A percentile compares a stretch with the other conserved stretches of the same genome.
phyloP scores from a whole-genome alignment of 192 early-diverging fungal species.

The Podila epigama region DNA sequence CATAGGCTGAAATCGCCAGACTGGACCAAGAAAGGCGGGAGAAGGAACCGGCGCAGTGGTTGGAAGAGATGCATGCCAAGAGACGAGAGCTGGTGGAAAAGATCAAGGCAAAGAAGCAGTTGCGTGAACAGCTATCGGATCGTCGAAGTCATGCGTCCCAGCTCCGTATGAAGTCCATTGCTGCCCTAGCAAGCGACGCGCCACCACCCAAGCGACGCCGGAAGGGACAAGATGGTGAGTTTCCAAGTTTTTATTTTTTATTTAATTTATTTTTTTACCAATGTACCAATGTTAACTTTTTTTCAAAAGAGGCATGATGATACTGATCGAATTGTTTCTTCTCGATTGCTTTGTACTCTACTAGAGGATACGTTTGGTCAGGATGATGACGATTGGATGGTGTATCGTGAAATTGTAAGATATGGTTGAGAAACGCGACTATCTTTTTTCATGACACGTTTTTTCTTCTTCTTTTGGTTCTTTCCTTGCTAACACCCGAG shows the following conservation, averaged over 20 bases:
- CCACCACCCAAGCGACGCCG: constrained; percentile 61
- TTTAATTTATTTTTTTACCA: too few species aligned
- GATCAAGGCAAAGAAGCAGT: constrained; percentile 73
- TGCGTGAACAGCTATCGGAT: constrained; percentile 83
- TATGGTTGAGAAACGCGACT: background rate
- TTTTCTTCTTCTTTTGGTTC: too few species aligned
- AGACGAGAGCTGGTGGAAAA: constrained; percentile 65
- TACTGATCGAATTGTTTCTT: too few species aligned
- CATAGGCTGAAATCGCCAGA: constrained; percentile 66
- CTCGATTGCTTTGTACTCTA: too few species aligned
- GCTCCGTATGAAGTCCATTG: constrained; percentile 85
- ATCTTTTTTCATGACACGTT: too few species aligned
- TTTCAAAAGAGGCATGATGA: too few species aligned
- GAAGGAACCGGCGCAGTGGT: constrained; percentile 75
- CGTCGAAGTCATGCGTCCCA: constrained; percentile 88
- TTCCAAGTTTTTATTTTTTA: background rate
- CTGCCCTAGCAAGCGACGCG: constrained; percentile 75
- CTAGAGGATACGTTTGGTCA: constrained; percentile 93
- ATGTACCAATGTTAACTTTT: too few species aligned
- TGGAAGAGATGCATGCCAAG: constrained; percentile 69
- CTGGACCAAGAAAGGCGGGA: constrained; percentile 76
- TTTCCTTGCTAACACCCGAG: too few species aligned
- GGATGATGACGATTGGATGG: constrained; percentile 91
- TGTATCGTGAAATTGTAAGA: constrained; percentile 89
- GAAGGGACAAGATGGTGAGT: constrained; percentile 65